Base-by-base conservation (phyloP, 2,329 filamentous ascomycete genomes). In the Blastomyces parvus region DNA sequence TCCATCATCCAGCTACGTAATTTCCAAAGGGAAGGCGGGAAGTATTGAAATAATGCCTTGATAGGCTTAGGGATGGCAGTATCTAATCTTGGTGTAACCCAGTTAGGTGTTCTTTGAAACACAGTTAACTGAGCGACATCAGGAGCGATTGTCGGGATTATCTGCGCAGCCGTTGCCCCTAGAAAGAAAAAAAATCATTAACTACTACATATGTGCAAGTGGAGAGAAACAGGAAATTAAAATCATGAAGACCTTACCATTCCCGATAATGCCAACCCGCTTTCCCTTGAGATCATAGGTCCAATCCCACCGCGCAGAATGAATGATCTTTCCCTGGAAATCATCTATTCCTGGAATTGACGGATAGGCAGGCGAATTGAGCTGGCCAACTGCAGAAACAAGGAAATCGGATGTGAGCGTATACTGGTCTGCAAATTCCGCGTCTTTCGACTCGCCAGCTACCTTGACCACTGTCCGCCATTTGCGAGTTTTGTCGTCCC, bases 261-360 rank as follows among this genome's bases (percentile, higher is more conserved):
- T 86, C 2, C 84, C 84, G 46, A 87, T 81, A n/a, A 86, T 72
- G 0, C 80, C 84, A 50, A 86, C 79, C 60, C 78, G 79, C 74
- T 85, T 85, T 9, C 76, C 81, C 38, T 73, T 70, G n/a, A 84
- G 67, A 59, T 80, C 77, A 65, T 83, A 84, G 53, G 77, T 81
- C 82, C 82, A 84, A 64, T 86, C 83, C 83, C 83, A 86, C n/a
- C 83, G 71, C 4, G 83, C 82, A 2, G 80, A 82, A 65, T 86
- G 83, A 76, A 82, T 83, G 62, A 78, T 73, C 71, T 82, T 83
- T 2, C 82, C 82, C 50, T 78, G 71, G 63, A 83, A 84, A 6
- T 74, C 71, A 0, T 79, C 72, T 11, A 83, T 62, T 0, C 82
- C 82, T 9, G 77, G 72, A 14, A 84, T 82, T 0, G 77, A 69